phyloP scores from a whole-genome alignment of 2,329 filamentous ascomycete species.

The Lachnellula occidentalis region DNA sequence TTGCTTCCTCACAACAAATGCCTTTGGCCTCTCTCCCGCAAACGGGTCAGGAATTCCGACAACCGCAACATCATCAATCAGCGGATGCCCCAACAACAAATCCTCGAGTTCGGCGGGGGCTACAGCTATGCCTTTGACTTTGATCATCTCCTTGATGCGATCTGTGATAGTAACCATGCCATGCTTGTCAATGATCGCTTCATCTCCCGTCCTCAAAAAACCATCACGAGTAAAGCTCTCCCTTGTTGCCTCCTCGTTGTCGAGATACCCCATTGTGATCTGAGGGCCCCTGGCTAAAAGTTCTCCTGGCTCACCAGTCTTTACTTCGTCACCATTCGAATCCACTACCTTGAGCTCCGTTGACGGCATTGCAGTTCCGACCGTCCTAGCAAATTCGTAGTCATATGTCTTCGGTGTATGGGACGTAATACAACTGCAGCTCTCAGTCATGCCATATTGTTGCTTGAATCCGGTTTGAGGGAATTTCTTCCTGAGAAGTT shows the following conservation, averaged over 20 bases:
- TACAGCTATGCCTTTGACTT: constrained; percentile 39
- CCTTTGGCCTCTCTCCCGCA: constrained; percentile 43
- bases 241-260: constrained; percentile 25
- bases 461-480: constrained; percentile 40
- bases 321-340: constrained; percentile 48
- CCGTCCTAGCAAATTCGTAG: constrained; percentile 52
- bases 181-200: constrained; percentile 56
- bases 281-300: constrained; percentile 68
- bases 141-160: constrained; percentile 58
- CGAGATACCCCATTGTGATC: constrained; percentile 73
- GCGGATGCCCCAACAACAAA: constrained; percentile 29
- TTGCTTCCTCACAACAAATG: constrained; percentile 48
- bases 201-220: constrained; percentile 66
- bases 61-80: constrained; percentile 53
- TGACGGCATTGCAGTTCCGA: constrained; percentile 50
- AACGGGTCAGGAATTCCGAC: constrained; percentile 47
- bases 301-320: constrained; percentile 44
- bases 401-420: constrained; percentile 51
- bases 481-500: constrained; percentile 37
- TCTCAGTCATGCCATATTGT: constrained; percentile 54
- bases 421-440: constrained; percentile 56
- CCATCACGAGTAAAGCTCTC: constrained; percentile 52
- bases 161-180: constrained; percentile 73
- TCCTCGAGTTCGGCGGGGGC: constrained; percentile 40
- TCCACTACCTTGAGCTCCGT: constrained; percentile 57